These are phyloP conservation scores for Orbilia quercus DNA, from an alignment of 2,329 filamentous ascomycete species.

Conservation along the genomic window DNA sequence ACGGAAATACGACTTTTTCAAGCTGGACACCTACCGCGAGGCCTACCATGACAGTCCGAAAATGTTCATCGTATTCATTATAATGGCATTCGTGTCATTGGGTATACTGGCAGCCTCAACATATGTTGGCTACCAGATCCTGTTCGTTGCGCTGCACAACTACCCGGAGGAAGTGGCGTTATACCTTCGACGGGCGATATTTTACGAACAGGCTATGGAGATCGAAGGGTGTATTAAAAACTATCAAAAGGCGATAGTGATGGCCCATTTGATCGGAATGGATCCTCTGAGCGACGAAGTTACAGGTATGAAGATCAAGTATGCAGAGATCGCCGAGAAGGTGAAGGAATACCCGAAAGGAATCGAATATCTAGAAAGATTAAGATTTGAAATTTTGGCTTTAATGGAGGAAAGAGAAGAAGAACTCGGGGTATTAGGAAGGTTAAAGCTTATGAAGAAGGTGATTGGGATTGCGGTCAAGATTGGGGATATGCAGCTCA, in stretches of 20 bases:
- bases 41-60: slow-evolving; percentile 43
- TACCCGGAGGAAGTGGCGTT: slow-evolving; percentile 78
- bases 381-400: slow-evolving; percentile 74
- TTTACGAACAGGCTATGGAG: slow-evolving; percentile 82
- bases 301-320: slow-evolving; percentile 85
- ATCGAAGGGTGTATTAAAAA: slow-evolving; percentile 81
- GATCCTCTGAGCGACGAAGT: slow-evolving; percentile 93
- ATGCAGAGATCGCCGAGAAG: slow-evolving; percentile 82
- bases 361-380: slow-evolving; percentile 80
- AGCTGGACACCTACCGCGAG: slow-evolving; percentile 46
- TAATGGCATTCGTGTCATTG: slow-evolving; percentile 4
- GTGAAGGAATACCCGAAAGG: slow-evolving; percentile 76
- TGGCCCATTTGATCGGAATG: slow-evolving; percentile 78
- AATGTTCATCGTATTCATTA: slow-evolving; percentile 23
- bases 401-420: slow-evolving; percentile 66
- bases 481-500: slow-evolving; percentile 79
- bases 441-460: slow-evolving; percentile 77
- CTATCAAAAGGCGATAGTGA: slow-evolving; percentile 81
- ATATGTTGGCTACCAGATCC: slow-evolving; percentile 3
- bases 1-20: slow-evolving; percentile 44
- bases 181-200: slow-evolving; percentile 83
- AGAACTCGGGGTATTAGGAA: slow-evolving; percentile 64
- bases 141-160: slow-evolving; percentile 58
- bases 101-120: background rate
- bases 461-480: slow-evolving; percentile 82